Evolutionary conservation across 1,284 basidiomycete species (phyloP).

Genomic region (Fomitopsis betulina): DNA sequence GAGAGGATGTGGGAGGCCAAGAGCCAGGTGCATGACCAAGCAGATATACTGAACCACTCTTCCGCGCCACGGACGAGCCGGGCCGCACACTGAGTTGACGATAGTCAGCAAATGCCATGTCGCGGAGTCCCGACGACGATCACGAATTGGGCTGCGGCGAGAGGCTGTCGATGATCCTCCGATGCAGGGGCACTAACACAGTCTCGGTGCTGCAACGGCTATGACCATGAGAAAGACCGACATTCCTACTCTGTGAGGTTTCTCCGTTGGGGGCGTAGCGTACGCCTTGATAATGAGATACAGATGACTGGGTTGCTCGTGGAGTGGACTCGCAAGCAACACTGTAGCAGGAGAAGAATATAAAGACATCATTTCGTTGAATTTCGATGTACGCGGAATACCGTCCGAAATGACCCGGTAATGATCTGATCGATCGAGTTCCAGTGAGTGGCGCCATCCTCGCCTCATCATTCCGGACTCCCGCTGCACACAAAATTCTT

Average conservation of each 20-base stretch:
- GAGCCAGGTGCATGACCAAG: neutral
- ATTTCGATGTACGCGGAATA: neutral
- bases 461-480: conserved; percentile 1
- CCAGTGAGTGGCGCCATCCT: conserved; percentile 1
- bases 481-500: neutral
- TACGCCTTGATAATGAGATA: too few species aligned
- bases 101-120: neutral
- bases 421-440: neutral
- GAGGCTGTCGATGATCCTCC: neutral
- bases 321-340: too few species aligned
- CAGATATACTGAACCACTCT: neutral
- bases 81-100: neutral
- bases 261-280: too few species aligned
- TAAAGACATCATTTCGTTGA: neutral
- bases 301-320: too few species aligned
- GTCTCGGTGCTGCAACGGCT: neutral
- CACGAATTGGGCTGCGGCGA: neutral
- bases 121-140: conserved; percentile 6
- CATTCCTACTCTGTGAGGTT: too few species aligned
- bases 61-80: neutral
- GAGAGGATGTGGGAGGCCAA: neutral
- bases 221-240: too few species aligned
- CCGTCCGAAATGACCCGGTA: neutral
- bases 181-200: neutral
- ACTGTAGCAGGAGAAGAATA: too few species aligned